Evolutionary conservation across 2,329 filamentous ascomycete genomes (phyloP), one percentile per base, ranked within the genome.

Genomic region (Ophiostoma sp.): DNA sequence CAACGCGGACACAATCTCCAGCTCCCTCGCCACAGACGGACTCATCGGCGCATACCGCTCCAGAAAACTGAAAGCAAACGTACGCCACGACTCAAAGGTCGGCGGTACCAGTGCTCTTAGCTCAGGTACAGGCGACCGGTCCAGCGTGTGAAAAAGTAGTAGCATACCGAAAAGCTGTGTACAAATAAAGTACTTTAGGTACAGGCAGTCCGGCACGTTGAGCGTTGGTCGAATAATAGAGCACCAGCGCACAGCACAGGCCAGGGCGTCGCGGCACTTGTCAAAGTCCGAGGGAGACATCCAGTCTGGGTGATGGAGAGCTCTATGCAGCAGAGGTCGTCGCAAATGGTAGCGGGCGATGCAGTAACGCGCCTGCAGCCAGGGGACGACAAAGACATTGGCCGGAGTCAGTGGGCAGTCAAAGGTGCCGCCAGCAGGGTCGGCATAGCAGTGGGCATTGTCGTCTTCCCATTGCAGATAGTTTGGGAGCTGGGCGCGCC

Each of bases 401-500:
- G 72, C 73, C 0, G 72, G 73, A 1, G 73, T 73, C 8, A 15
- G 22, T 1, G 70, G 64, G 3, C 12, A 12, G 6, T 36, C 33
- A 1, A 50, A 36, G 1, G 1, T 28, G 8, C 39, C 5, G 6
- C 8, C 3, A 1, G 42, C 3, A 3, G 42, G 28, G 5, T 70
- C 70, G 6, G 22, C 61, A 15, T 73, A 42, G 66, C 55, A 42
- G 73, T 80, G 69, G 1, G n/a, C 11, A 45, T 69, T 61, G 31
- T 70, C 69, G 68, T 72, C 73, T 9, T 74, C 68, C 76, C 76
- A 77, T 70, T 75, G 73, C 6, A 77, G 70, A 3, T 71, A 70
- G 5, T 64, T 45, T 0, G 86, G 86, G 17, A 88, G 83, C 71
- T 87, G 86, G 5, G 78, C 80, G 33, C 85, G 85, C 86, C 86